phyloP scores from a whole-genome alignment of 352 stramenopile species.

The Phytopythium litorale region DNA sequence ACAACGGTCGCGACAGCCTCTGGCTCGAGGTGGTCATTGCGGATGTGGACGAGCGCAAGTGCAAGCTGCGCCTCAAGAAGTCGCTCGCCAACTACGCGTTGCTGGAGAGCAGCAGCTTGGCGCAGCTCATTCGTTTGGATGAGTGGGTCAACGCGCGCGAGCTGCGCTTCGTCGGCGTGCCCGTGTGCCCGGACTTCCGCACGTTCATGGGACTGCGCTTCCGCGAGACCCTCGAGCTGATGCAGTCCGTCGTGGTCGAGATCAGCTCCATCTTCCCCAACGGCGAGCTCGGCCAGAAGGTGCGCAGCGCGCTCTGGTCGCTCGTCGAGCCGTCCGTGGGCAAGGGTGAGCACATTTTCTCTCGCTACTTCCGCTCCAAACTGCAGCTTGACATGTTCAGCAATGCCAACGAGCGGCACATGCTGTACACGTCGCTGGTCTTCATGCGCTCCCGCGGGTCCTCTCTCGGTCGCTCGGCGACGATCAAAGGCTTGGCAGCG shows the following conservation, averaged over 20 bases:
- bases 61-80: constrained; percentile 58
- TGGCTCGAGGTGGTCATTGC: constrained; percentile 60
- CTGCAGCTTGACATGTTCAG: constrained; percentile 40
- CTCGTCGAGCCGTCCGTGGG: constrained; percentile 46
- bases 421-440: not conserved
- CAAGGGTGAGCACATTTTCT: constrained; percentile 67
- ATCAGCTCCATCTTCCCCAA: constrained; percentile 76
- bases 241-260: constrained; percentile 61
- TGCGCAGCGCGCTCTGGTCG: constrained; percentile 52
- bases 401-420: constrained; percentile 1
- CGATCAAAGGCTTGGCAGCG: not conserved
- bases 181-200: constrained; percentile 56
- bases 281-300: constrained; percentile 50
- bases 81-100: constrained; percentile 31
- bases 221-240: constrained; percentile 47
- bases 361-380: constrained; percentile 65
- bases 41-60: constrained; percentile 60
- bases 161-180: constrained; percentile 38
- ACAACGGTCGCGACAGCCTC: constrained; percentile 62
- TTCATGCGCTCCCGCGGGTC: constrained; percentile 3
- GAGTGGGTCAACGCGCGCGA: constrained; percentile 59
- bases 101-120: constrained; percentile 31
- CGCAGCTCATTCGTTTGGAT: constrained; percentile 30
- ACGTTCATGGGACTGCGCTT: constrained; percentile 67
- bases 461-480: not conserved